Percentiles rank a stretch among this genome's conserved stretches.
Conservation (phyloP, 169 alveolate species). For the Plasmodium gonderi region DNA sequence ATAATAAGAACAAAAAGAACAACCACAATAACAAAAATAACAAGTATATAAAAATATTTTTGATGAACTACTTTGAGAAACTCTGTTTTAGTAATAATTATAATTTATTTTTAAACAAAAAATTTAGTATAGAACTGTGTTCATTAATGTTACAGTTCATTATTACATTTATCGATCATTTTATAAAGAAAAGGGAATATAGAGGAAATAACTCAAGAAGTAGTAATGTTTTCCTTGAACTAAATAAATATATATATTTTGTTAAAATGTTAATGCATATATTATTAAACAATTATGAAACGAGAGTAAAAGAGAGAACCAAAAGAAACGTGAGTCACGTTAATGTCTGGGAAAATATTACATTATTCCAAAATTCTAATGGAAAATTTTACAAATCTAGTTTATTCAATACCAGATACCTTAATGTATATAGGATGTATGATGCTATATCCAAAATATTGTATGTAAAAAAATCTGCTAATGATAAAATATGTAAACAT, state of each 20-base stretch:
- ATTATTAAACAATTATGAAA: neutral
- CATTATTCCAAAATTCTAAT: neutral
- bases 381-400: neutral
- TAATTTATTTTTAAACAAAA: slow-evolving; percentile 41
- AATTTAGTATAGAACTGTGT: slow-evolving; percentile 46
- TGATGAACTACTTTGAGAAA: slow-evolving; percentile 26
- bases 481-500: slow-evolving; percentile 8
- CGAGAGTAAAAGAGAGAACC: neutral
- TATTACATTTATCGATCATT: slow-evolving; percentile 27
- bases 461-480: slow-evolving; percentile 20
- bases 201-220: neutral
- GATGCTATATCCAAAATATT: slow-evolving; percentile 19
- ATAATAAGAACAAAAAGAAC: neutral
- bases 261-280: slow-evolving; percentile 28
- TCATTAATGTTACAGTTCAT: slow-evolving; percentile 11
- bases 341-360: neutral
- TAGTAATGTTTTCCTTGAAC: slow-evolving; percentile 16
- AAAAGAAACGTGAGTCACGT: slow-evolving; percentile 35
- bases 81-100: slow-evolving; percentile 5
- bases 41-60: slow-evolving; percentile 3
- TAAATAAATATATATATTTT: slow-evolving; percentile 48
- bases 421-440: slow-evolving; percentile 9
- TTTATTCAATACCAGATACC: neutral
- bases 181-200: neutral
- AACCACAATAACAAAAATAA: neutral